Percentiles rank a stretch among this genome's conserved stretches.
Conservation (phyloP, 2,329 filamentous ascomycete genomes). For the Ceratocystis diversiconidia region DNA sequence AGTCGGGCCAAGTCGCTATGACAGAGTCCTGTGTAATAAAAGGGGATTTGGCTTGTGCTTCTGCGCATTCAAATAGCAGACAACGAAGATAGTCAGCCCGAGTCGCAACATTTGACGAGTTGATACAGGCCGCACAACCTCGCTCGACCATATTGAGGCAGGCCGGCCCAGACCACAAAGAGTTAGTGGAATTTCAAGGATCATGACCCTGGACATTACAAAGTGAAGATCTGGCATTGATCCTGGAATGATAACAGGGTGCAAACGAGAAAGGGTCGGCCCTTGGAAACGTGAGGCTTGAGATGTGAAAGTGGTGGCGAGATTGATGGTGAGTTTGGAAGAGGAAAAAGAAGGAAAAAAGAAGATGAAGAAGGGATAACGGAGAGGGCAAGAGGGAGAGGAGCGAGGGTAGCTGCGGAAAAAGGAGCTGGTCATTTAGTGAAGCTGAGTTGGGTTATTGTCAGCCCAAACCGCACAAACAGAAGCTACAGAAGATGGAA, state of each 20-base stretch:
- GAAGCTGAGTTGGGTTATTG: neutral
- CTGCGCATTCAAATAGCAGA: neutral
- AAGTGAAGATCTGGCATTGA: neutral
- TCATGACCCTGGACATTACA: neutral
- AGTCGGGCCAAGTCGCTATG: neutral
- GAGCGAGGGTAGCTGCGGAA: neutral
- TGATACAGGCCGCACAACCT: neutral
- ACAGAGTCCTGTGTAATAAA: neutral
- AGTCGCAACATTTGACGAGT: neutral
- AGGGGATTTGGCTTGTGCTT: neutral
- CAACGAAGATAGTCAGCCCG: neutral
- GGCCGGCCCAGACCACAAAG: neutral
- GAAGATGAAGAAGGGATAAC: neutral
- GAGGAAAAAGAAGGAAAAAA: conserved; percentile 1
- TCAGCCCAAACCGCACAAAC: neutral
- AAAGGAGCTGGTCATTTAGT: neutral
- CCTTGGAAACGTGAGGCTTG: conserved; percentile 6
- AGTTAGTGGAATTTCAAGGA: conserved; percentile 7
- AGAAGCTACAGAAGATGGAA: neutral
- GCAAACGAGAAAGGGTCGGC: conserved; percentile 6
- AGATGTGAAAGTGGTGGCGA: conserved; percentile 1
- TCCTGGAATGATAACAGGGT: conserved; percentile 6
- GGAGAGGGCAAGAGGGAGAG: neutral
- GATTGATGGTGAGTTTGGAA: neutral
- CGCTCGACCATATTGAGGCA: neutral